Conservation (phyloP, 805 yeast genomes). For the Cyberlindnera lachancei region DNA sequence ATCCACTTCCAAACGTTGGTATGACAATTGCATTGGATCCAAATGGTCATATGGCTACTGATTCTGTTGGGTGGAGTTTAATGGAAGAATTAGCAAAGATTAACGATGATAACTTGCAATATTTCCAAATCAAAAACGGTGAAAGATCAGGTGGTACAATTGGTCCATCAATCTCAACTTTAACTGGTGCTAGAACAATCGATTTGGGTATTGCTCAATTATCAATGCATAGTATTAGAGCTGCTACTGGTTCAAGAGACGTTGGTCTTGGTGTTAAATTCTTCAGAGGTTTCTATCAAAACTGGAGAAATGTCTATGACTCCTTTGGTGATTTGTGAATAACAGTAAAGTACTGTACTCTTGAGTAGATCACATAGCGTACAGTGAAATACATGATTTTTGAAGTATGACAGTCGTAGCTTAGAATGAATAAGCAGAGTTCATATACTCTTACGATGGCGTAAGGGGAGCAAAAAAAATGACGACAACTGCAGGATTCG, state of each 20-base stretch:
- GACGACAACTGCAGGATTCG: constrained; percentile 70
- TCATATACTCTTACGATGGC: too few species aligned
- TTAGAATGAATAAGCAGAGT: too few species aligned
- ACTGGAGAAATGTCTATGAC: constrained; percentile 58
- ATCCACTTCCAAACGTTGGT: constrained; percentile 75
- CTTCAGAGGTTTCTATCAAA: constrained; percentile 59
- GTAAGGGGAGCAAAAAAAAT: constrained; percentile 8
- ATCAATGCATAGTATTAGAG: constrained; percentile 83
- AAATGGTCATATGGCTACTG: constrained; percentile 80
- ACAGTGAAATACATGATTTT: too few species aligned
- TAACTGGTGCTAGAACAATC: constrained; percentile 67
- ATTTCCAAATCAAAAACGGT: constrained; percentile 82
- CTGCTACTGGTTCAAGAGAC: constrained; percentile 72
- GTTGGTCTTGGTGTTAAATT: constrained; percentile 67
- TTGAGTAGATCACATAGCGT: too few species aligned
- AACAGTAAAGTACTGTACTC: too few species aligned
- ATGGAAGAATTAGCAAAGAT: constrained; percentile 60
- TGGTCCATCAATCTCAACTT: constrained; percentile 62
- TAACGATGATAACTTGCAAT: constrained; percentile 63
- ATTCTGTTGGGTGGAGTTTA: constrained; percentile 62
- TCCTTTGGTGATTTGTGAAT: constrained; percentile 42
- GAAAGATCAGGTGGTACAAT: constrained; percentile 85
- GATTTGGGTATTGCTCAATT: constrained; percentile 80
- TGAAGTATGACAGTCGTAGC: too few species aligned
- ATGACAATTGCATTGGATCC: constrained; percentile 66